Percentiles rank a stretch among this genome's conserved stretches.
phyloP scores from a whole-genome alignment of 345 rosid species.

The Rhodomyrtus tomentosa region DNA sequence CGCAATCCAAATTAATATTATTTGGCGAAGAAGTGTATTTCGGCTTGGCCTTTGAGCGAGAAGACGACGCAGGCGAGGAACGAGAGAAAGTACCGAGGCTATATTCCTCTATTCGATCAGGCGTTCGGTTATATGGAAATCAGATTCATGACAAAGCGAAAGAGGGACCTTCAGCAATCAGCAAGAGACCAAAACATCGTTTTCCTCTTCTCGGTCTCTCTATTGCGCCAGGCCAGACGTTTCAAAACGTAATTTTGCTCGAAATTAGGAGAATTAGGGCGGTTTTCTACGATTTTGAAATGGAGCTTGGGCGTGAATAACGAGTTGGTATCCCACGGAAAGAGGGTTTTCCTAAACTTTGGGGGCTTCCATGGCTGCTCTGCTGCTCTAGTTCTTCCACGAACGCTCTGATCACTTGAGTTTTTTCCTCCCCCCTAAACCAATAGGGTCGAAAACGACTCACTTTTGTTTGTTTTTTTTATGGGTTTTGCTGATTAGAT shows the following conservation, averaged over 20 bases:
- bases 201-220: no score
- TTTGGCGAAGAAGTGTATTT: no score
- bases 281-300: background rate
- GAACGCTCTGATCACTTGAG: no score
- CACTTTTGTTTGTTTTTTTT: no score
- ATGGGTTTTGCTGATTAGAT: background rate
- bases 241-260: background rate
- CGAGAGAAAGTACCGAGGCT: slow-evolving; percentile 52
- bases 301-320: background rate
- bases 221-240: no score
- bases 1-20: background rate
- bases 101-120: slow-evolving; percentile 47
- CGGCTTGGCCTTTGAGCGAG: no score
- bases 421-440: no score
- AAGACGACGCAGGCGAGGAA: slow-evolving; percentile 51
- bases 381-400: no score
- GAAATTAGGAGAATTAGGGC: background rate
- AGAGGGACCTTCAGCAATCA: background rate
- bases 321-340: no score
- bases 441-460: background rate
- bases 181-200: background rate
- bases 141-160: slow-evolving; percentile 1
- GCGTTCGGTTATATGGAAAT: slow-evolving; percentile 36
- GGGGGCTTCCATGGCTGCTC: no score
- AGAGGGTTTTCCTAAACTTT: no score